Evolutionary conservation across 352 stramenopile species (phyloP), one percentile per base, ranked within the genome.

Genomic region (Pythium phragmitis): DNA sequence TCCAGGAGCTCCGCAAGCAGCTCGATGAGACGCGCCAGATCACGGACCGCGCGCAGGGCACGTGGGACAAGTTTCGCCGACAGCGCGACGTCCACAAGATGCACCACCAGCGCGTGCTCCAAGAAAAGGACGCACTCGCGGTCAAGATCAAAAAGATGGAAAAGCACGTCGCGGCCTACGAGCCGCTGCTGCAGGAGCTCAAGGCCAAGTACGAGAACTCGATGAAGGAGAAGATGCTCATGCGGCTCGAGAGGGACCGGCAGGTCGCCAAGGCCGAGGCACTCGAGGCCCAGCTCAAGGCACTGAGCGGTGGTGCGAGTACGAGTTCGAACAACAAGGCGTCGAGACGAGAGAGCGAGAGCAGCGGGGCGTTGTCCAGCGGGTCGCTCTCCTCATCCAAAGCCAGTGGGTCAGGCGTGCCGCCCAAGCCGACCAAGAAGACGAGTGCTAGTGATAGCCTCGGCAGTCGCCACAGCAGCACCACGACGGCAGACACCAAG

Each of bases 191-290:
- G 13, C 79, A 96, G 58, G 93, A 98, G 62, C 77, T 98, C 33
- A 95, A 97, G 63, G 68, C 76, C 56, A 98, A 98, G 73, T 98
- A 98, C 68, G 89, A 97, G 67, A 89, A 90, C 49, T 92, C 90
- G 7, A 98, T 98, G 87, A 98, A 98, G 70, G 95, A 98, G 70
- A 98, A 98, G 69, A 98, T 98, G 94, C 87, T 98, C 33, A 97
- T 98, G 85, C 87, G 91, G 7, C 87, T 98, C 43, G 93, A 98
- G 69, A 75, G 94, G 19, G 95, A 98, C 61, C 88, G 92, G 1
- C 87, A 96, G 57, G 89, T 85, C 33, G 91, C 93, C 17, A 89
- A 83, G 56, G 85, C 89, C 7, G 87, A 98, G 52, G 87, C 88
- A n/a, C 76, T 98, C 1, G 91, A 98, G 62, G 63, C 72, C 13